Conservation (phyloP, 1,139 yeast species). For the Oligophagozyma castellii region DNA sequence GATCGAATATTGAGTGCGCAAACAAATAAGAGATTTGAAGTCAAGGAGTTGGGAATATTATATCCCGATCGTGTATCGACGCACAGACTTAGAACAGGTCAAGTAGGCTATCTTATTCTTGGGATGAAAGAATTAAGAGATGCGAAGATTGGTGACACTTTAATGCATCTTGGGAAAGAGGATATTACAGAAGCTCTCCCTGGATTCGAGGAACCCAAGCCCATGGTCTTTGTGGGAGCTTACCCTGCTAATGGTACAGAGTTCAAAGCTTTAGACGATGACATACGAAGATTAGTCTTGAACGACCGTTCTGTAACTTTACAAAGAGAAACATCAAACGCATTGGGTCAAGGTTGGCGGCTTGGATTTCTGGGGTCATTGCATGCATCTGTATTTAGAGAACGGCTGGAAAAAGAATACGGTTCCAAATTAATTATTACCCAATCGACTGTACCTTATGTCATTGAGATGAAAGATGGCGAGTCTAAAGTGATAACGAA, state of each 20-base stretch:
- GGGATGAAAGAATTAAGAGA: conserved; percentile 85
- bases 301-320: conserved; percentile 87
- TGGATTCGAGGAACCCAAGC: conserved; percentile 93
- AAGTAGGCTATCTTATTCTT: conserved; percentile 84
- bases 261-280: conserved; percentile 79
- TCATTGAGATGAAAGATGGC: conserved; percentile 53
- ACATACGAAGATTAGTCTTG: conserved; percentile 72
- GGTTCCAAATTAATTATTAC: conserved; percentile 88
- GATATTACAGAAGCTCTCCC: conserved; percentile 60
- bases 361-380: conserved; percentile 86
- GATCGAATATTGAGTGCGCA: conserved; percentile 67
- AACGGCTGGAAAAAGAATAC: conserved; percentile 80
- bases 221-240: conserved; percentile 98
- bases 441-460: conserved; percentile 92
- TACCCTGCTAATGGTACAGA: conserved; percentile 94
- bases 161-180: conserved; percentile 52
- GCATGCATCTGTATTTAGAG: conserved; percentile 91
- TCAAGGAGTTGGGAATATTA: conserved; percentile 90
- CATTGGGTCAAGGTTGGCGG: conserved; percentile 96
- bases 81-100: conserved; percentile 64
- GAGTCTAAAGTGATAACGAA: conserved; percentile 56
- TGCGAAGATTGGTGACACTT: conserved; percentile 87
- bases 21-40: conserved; percentile 63
- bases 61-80: conserved; percentile 71
- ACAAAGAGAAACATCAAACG: conserved; percentile 84